Base-by-base conservation (phyloP, 345 rosid genomes). In the Acer campestre region DNA sequence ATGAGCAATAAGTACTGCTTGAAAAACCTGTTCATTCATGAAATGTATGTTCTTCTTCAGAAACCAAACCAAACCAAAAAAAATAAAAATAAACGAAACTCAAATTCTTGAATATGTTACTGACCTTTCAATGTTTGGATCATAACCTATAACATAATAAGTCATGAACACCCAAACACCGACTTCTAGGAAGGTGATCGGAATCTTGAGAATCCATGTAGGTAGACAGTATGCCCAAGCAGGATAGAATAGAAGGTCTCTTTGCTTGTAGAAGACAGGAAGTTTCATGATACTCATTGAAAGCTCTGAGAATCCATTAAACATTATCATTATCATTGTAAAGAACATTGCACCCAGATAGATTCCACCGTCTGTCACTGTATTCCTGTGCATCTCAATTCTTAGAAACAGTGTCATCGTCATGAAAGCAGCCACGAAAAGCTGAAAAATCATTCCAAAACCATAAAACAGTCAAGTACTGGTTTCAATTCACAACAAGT, bases 211-310 rank as follows among this genome's bases (percentile, higher is more conserved):
- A 70, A 95, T 83, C 90, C 94, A 91, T 59, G 92, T 76, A n/a
- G 98, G 98, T 49, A 93, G 80, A 68, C 94, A 89, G 80, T 93
- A 95, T 44, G 98, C 92, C 98, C 98, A 95, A 17, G 97, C 25
- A 68, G 98, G 98, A 80, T 82, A 95, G 83, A 93, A 95, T 53
- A 88, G 88, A 70, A 89, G 80, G 84, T 95, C 94, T 76, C 95
- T 87, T 78, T 95, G 98, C 89, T 95, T 95, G 91, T 88, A 95
- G 83, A 95, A 95, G 82, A 95, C 92, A 3, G 95, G 95, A 73
- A 93, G 91, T 49, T 93, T 91, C 84, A 87, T 68, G 78, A 89
- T 89, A 65, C 94, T 85, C 97, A 95, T 76, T 5, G 90, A 75
- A n/a, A 95, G 88, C 86, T 95, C 98, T 18, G 98, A 81, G 82